A percentile compares a stretch with the other conserved stretches of the same genome.
phyloP scores from a whole-genome alignment of 2,329 filamentous ascomycete genomes.

The Cercospora zeina region DNA sequence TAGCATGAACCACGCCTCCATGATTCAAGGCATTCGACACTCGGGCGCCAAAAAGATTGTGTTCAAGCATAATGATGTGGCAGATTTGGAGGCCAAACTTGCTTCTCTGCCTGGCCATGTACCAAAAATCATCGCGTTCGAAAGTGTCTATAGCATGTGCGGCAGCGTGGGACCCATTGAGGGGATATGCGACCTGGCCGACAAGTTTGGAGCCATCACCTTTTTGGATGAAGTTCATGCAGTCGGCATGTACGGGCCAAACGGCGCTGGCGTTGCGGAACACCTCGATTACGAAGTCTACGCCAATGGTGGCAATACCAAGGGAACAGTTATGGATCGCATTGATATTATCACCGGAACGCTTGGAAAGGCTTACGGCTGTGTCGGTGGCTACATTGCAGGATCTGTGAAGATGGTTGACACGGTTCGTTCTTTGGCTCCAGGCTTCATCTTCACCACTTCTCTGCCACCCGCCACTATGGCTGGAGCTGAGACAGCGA shows the following conservation, averaged over 20 bases:
- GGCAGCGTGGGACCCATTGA: constrained; percentile 95
- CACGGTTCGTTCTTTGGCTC: constrained; percentile 87
- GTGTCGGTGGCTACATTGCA: constrained; percentile 96
- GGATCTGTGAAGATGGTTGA: constrained; percentile 85
- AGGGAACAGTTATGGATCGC: constrained; percentile 89
- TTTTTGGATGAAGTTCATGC: constrained; percentile 99
- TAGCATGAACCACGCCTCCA: constrained; percentile 95
- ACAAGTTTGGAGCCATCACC: constrained; percentile 96
- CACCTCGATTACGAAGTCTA: constrained; percentile 94
- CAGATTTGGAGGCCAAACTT: constrained; percentile 87
- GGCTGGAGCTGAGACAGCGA: constrained; percentile 87
- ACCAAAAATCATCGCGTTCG: constrained; percentile 98
- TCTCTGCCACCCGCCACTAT: constrained; percentile 94
- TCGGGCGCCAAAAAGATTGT: constrained; percentile 96
- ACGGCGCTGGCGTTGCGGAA: constrained; percentile 93
- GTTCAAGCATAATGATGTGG: constrained; percentile 98
- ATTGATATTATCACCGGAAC: constrained; percentile 98
- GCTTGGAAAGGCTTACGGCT: constrained; percentile 95
- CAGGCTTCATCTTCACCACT: constrained; percentile 98
- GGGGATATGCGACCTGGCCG: constrained; percentile 90
- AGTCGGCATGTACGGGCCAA: constrained; percentile 97
- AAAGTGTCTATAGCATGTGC: constrained; percentile 99
- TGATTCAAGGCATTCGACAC: constrained; percentile 98
- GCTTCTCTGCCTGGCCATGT: constrained; percentile 79
- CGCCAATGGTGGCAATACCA: constrained; percentile 68